A percentile compares a stretch with the other conserved stretches of the same genome.
These are phyloP conservation scores for Mycena citricolor DNA, from an alignment of 1,284 basidiomycete species.

Conservation along the genomic window DNA sequence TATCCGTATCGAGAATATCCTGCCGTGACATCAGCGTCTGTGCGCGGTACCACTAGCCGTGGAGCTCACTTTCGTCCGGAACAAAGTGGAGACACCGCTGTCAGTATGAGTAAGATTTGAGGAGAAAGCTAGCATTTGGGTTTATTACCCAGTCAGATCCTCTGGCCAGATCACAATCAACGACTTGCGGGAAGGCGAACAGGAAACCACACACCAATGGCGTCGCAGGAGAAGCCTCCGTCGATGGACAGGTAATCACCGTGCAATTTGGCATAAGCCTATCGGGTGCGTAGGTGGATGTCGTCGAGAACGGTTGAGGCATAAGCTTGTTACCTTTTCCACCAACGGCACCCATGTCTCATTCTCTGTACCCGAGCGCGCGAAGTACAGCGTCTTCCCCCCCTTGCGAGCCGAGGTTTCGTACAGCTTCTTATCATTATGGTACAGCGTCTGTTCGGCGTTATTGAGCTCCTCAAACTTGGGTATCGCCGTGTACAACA, in stretches of 20 bases:
- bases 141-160: constrained; percentile 47
- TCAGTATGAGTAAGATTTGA: background rate
- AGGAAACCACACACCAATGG: constrained; percentile 27
- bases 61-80: constrained; percentile 36
- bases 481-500: constrained; percentile 41
- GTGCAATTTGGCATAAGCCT: constrained; percentile 53
- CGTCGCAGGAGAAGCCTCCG: constrained; percentile 43
- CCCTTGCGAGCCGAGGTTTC: constrained; percentile 45
- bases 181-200: no score
- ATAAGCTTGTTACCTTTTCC: constrained; percentile 37
- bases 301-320: background rate
- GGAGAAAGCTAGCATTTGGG: background rate
- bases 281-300: background rate
- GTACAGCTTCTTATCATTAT: constrained; percentile 46
- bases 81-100: constrained; percentile 45
- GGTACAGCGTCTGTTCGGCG: constrained; percentile 44
- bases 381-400: constrained; percentile 51
- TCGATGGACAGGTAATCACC: constrained; percentile 44
- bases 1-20: constrained; percentile 45
- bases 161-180: constrained; percentile 27
- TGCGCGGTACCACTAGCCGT: background rate
- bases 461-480: constrained; percentile 48
- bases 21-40: constrained; percentile 13
- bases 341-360: constrained; percentile 57
- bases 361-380: constrained; percentile 42